Evolutionary conservation across 129 eudicot genomes (phyloP).

Genomic region (Lactuca sativa): DNA sequence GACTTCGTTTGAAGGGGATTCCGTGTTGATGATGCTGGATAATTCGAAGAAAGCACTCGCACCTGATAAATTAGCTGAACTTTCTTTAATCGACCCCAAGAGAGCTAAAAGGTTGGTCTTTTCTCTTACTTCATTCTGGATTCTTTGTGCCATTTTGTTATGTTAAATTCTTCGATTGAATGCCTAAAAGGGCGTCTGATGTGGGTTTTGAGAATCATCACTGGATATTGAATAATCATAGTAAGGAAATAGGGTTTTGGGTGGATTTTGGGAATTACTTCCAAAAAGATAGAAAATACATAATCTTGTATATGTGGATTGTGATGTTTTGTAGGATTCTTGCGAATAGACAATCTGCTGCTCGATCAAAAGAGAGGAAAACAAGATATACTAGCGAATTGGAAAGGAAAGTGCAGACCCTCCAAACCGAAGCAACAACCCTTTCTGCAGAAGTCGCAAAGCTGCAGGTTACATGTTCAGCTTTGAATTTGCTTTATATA

Average conservation of each 20-base stretch:
- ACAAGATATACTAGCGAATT: constrained; percentile 65
- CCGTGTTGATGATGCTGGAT: constrained; percentile 36
- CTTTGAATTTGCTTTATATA: too few species aligned
- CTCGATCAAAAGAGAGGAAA: constrained; percentile 86
- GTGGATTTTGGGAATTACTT: not conserved
- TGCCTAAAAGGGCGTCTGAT: too few species aligned
- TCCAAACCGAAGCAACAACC: constrained; percentile 83
- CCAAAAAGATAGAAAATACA: not conserved
- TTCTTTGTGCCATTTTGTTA: too few species aligned
- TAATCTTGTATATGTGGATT: not conserved
- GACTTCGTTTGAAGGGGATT: constrained; percentile 59
- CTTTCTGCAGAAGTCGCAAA: constrained; percentile 84
- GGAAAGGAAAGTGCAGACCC: constrained; percentile 92
- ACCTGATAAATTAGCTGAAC: constrained; percentile 73
- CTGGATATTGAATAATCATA: too few species aligned
- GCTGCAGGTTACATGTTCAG: constrained; percentile 59
- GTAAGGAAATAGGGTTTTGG: not conserved
- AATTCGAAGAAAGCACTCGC: constrained; percentile 62
- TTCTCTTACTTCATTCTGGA: not conserved
- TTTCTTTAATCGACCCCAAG: constrained; percentile 82
- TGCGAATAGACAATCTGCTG: constrained; percentile 96
- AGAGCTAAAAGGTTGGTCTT: constrained; percentile 73
- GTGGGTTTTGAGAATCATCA: not conserved
- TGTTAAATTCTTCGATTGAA: not conserved
- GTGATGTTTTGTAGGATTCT: constrained; percentile 56